A percentile compares a stretch with the other conserved stretches of the same genome.
These are phyloP conservation scores for Coniochaeta ligniaria DNA, from an alignment of 2,329 filamentous ascomycete genomes.

Conservation along the genomic window DNA sequence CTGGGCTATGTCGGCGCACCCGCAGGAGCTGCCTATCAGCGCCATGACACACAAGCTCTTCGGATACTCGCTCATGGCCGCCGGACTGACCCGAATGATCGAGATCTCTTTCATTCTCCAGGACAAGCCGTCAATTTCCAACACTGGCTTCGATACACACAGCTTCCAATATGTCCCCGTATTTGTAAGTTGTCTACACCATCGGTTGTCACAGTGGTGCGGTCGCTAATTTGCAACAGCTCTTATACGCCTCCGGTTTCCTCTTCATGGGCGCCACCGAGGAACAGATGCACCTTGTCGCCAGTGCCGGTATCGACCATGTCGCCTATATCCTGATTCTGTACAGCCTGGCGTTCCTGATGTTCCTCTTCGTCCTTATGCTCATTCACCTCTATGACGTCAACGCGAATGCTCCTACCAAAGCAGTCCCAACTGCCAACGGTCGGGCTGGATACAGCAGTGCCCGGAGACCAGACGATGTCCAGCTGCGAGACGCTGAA, in stretches of 20 bases:
- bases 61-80: constrained; percentile 91
- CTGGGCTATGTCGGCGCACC: constrained; percentile 91
- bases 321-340: constrained; percentile 89
- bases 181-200: constrained; percentile 35
- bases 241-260: constrained; percentile 88
- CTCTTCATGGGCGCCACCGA: constrained; percentile 97
- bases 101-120: constrained; percentile 84
- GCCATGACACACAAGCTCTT: constrained; percentile 85
- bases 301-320: constrained; percentile 69
- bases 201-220: neutral
- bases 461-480: constrained; percentile 34
- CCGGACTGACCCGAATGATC: constrained; percentile 75
- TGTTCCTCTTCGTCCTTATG: constrained; percentile 88
- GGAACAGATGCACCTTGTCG: constrained; percentile 82
- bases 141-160: constrained; percentile 63
- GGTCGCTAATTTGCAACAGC: constrained; percentile 27
- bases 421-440: constrained; percentile 26
- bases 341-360: constrained; percentile 80
- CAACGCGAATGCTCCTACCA: constrained; percentile 27
- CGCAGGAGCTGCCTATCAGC: constrained; percentile 76
- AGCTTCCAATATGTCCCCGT: constrained; percentile 48
- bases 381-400: constrained; percentile 79
- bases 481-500: constrained; percentile 69
- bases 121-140: constrained; percentile 58
- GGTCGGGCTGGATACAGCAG: constrained; percentile 26